These are phyloP conservation scores for Musa balbisiana DNA, from an alignment of 202 grass and related monocot species.

Conservation along the genomic window DNA sequence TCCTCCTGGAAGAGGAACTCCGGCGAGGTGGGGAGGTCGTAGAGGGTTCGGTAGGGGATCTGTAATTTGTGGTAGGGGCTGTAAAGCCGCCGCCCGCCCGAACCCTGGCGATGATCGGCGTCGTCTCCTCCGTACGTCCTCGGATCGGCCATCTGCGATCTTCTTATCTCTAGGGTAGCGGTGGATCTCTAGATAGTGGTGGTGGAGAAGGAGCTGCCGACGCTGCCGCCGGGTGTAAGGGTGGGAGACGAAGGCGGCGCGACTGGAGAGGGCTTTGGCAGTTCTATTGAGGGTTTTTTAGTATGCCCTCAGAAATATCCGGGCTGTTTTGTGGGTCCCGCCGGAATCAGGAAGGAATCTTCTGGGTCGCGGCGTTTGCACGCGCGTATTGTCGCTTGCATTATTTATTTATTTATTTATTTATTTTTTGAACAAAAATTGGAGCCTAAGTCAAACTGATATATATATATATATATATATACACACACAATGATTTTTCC, in stretches of 20 bases:
- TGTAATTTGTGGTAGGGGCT: slow-evolving; percentile 55
- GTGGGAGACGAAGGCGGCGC: neutral
- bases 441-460: no score
- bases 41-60: slow-evolving; percentile 54
- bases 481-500: no score
- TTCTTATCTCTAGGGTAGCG: neutral
- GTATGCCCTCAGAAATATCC: no score
- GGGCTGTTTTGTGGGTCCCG: no score
- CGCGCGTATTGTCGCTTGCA: no score
- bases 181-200: neutral
- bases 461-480: no score
- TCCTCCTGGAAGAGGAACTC: slow-evolving; percentile 97
- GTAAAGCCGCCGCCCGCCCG: slow-evolving; percentile 45
- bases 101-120: slow-evolving; percentile 15
- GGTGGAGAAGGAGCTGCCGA: neutral
- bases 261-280: neutral
- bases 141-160: slow-evolving; percentile 16
- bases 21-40: slow-evolving; percentile 84
- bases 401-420: no score
- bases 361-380: no score
- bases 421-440: no score
- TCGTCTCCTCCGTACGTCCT: slow-evolving; percentile 1
- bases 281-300: no score
- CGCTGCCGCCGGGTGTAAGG: neutral
- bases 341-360: no score